Conservation (phyloP, 495 filamentous ascomycete species). For the Halenospora varia region DNA sequence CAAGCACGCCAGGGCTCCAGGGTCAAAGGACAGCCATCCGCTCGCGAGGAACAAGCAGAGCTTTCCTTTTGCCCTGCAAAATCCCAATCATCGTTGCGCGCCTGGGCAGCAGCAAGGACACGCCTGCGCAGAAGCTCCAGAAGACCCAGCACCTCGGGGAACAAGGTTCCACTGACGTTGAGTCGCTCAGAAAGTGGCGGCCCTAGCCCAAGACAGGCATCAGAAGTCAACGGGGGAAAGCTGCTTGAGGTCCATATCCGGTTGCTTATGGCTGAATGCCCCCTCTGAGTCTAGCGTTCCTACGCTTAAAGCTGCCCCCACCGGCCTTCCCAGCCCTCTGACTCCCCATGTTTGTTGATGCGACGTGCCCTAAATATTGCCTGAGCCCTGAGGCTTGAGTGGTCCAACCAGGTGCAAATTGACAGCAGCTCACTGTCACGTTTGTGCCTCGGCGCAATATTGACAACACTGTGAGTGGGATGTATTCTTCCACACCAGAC, state of each 20-base stretch:
- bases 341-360: background rate
- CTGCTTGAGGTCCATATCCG: background rate
- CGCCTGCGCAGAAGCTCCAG: conserved; percentile 5
- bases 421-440: too few species aligned
- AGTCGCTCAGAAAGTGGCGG: background rate
- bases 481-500: background rate
- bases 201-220: background rate
- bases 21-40: background rate
- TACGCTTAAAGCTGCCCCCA: background rate
- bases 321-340: background rate
- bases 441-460: background rate
- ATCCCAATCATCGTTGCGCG: background rate
- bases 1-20: too few species aligned
- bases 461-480: background rate
- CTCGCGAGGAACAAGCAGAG: background rate
- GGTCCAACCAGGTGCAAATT: too few species aligned
- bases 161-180: conserved; percentile 7
- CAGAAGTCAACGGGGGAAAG: too few species aligned
- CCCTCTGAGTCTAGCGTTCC: background rate
- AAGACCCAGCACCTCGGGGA: conserved; percentile 3
- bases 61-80: background rate
- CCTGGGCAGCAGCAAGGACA: background rate
- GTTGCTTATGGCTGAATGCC: conserved; percentile 5
- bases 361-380: background rate
- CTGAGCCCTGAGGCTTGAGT: too few species aligned